A percentile compares a stretch with the other conserved stretches of the same genome.
phyloP scores from a whole-genome alignment of 305 asterid genomes.

The Fraxinus sp. region DNA sequence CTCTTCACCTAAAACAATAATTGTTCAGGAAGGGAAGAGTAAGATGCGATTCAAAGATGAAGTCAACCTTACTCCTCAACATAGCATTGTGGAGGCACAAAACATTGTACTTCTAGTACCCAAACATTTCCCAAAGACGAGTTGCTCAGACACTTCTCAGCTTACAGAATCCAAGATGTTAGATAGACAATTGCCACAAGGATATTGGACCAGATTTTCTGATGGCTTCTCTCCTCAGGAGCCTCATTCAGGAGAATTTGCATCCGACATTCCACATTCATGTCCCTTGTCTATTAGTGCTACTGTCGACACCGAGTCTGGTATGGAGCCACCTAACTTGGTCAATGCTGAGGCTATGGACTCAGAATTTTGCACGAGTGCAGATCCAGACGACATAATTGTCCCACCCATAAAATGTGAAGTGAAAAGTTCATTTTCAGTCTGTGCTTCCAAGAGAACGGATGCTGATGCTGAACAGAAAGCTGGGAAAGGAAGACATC shows the following conservation, averaged over 20 bases:
- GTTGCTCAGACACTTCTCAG: slow-evolving; percentile 41
- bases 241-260: slow-evolving; percentile 35
- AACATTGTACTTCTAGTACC: slow-evolving; percentile 46
- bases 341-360: slow-evolving; percentile 22
- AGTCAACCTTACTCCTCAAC: slow-evolving; percentile 30
- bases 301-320: slow-evolving; percentile 15
- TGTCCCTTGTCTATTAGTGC: slow-evolving; percentile 54
- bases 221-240: slow-evolving; percentile 47
- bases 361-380: neutral
- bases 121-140: slow-evolving; percentile 35
- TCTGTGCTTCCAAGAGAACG: slow-evolving; percentile 34
- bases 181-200: slow-evolving; percentile 43
- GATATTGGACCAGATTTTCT: slow-evolving; percentile 37
- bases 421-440: slow-evolving; percentile 28
- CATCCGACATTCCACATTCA: slow-evolving; percentile 48
- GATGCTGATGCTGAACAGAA: slow-evolving; percentile 34
- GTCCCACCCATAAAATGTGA: slow-evolving; percentile 31
- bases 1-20: slow-evolving; percentile 30
- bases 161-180: slow-evolving; percentile 45
- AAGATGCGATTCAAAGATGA: slow-evolving; percentile 27
- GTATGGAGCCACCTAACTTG: slow-evolving; percentile 24
- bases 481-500: slow-evolving; percentile 50
- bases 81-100: slow-evolving; percentile 35
- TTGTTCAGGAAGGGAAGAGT: slow-evolving; percentile 32
- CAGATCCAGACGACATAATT: slow-evolving; percentile 16